Evolutionary conservation across 371 early-diverging fungal species (phyloP).

Genomic region (Conidiobolus incongruus): DNA sequence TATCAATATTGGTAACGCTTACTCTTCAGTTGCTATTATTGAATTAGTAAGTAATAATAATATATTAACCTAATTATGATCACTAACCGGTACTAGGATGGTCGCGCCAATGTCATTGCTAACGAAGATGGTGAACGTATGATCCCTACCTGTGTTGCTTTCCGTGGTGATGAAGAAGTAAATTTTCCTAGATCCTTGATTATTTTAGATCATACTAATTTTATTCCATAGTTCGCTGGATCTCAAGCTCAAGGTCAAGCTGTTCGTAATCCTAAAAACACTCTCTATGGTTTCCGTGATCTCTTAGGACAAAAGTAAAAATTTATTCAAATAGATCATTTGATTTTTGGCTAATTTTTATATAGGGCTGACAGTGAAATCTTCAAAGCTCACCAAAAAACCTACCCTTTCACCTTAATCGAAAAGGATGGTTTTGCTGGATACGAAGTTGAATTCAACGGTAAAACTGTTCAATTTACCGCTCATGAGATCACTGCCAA

Average conservation of each 20-base stretch:
- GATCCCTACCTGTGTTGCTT: slow-evolving; percentile 80
- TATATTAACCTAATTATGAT: neutral
- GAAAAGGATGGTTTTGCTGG: slow-evolving; percentile 41
- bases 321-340: too few relatives aligned
- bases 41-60: slow-evolving; percentile 30
- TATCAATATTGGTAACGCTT: slow-evolving; percentile 72
- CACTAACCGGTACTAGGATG: slow-evolving; percentile 28
- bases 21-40: slow-evolving; percentile 72
- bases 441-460: slow-evolving; percentile 49
- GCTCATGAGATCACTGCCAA: slow-evolving; percentile 48
- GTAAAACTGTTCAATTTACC: slow-evolving; percentile 30
- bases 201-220: neutral
- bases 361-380: slow-evolving; percentile 8
- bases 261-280: slow-evolving; percentile 70
- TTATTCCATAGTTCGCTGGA: slow-evolving; percentile 52
- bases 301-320: slow-evolving; percentile 51
- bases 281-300: slow-evolving; percentile 65
- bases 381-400: slow-evolving; percentile 14
- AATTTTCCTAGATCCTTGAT: neutral
- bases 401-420: slow-evolving; percentile 32
- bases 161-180: slow-evolving; percentile 74
- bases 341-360: neutral
- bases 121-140: slow-evolving; percentile 94
- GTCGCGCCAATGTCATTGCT: slow-evolving; percentile 76
- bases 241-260: slow-evolving; percentile 81